phyloP scores from a whole-genome alignment of 192 early-diverging fungal genomes.

The Pilobolus umbonatus region DNA sequence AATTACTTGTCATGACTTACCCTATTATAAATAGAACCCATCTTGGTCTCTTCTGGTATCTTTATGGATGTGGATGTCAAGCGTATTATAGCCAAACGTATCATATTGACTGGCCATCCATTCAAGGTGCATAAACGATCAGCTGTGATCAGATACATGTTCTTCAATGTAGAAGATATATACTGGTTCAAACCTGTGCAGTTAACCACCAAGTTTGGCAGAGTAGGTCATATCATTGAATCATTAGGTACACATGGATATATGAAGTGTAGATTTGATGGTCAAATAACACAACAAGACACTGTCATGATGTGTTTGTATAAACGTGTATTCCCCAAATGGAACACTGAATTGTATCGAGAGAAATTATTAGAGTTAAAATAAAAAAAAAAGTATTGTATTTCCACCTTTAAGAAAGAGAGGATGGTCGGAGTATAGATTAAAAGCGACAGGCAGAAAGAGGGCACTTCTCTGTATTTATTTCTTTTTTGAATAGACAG shows the following conservation, averaged over 20 bases:
- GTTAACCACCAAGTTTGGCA: conserved; percentile 85
- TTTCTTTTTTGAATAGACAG: too few species aligned
- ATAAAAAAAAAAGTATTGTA: too few species aligned
- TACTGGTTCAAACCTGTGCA: conserved; percentile 96
- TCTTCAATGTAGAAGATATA: conserved; percentile 88
- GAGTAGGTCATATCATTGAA: conserved; percentile 88
- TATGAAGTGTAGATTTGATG: conserved; percentile 93
- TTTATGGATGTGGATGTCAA: conserved; percentile 70
- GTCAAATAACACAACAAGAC: conserved; percentile 86
- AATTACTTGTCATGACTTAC: neutral
- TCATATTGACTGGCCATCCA: conserved; percentile 91
- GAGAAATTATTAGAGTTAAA: too few species aligned
- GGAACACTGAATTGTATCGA: conserved; percentile 68
- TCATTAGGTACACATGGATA: conserved; percentile 96
- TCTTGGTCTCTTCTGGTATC: conserved; percentile 76
- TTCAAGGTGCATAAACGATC: conserved; percentile 91
- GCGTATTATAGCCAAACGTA: conserved; percentile 91
- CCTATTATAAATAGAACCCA: conserved; percentile 35
- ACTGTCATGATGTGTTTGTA: conserved; percentile 95
- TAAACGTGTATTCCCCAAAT: conserved; percentile 96
- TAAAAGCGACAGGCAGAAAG: too few species aligned
- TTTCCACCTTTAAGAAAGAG: too few species aligned
- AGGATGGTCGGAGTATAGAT: too few species aligned
- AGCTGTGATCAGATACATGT: conserved; percentile 95
- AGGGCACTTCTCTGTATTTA: too few species aligned